phyloP scores from a whole-genome alignment of 257 asterid genomes.

The Nicotiana noctiflora region DNA sequence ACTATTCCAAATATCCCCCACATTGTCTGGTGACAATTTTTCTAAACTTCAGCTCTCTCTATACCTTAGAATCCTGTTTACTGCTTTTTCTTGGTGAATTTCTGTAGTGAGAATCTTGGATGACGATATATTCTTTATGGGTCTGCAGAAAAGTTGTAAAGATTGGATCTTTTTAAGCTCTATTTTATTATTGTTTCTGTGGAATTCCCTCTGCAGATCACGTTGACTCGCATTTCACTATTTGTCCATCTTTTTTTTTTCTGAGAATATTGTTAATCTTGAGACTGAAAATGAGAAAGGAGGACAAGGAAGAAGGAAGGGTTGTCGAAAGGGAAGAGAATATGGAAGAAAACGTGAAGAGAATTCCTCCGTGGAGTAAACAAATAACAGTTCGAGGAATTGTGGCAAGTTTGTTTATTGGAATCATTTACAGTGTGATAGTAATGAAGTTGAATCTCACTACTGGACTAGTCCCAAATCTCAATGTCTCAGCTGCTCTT shows the following conservation, averaged over 20 bases:
- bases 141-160: not conserved
- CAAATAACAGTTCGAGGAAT: constrained; percentile 71
- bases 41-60: not conserved
- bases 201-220: too few relatives aligned
- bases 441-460: constrained; percentile 72
- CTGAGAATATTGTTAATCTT: not conserved
- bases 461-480: constrained; percentile 80
- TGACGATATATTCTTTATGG: not conserved
- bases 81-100: not conserved
- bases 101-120: not conserved
- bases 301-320: constrained; percentile 17
- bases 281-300: constrained; percentile 19
- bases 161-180: not conserved
- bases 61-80: not conserved
- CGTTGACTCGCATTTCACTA: too few relatives aligned
- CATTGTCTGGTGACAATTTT: not conserved
- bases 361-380: constrained; percentile 66
- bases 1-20: not conserved
- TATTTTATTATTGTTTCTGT: too few relatives aligned
- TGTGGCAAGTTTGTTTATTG: constrained; percentile 55
- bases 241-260: too few relatives aligned
- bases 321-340: constrained; percentile 13
- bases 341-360: constrained; percentile 32
- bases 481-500: constrained; percentile 89
- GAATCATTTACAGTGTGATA: constrained; percentile 59